Evolutionary conservation across 129 eudicot genomes (phyloP).

Genomic region (Helianthus tuberosus): DNA sequence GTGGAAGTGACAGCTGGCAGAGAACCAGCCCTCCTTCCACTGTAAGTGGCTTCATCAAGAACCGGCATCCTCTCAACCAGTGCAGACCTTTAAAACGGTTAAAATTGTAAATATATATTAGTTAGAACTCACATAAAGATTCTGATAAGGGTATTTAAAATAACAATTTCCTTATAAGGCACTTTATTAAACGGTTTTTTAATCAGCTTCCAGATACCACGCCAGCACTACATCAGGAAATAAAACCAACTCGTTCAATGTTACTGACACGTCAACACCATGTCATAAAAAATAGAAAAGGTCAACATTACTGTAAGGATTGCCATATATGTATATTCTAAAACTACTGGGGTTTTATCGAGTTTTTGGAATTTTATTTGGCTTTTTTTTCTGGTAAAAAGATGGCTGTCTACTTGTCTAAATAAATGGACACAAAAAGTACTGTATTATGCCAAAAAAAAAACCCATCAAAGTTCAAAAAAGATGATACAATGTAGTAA

Average conservation of each 20-base stretch:
- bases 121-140: slow-evolving; percentile 18
- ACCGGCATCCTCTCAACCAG: slow-evolving; percentile 95
- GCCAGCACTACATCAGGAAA: slow-evolving; percentile 12
- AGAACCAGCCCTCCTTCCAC: slow-evolving; percentile 83
- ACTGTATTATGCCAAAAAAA: background rate
- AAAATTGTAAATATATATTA: slow-evolving; percentile 18
- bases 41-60: slow-evolving; percentile 90
- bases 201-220: background rate
- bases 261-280: slow-evolving; percentile 10
- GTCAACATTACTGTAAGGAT: background rate
- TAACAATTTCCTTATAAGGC: background rate
- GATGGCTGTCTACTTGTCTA: background rate
- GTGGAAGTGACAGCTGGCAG: slow-evolving; percentile 65
- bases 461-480: background rate
- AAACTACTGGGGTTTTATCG: background rate
- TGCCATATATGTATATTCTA: background rate
- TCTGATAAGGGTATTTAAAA: background rate
- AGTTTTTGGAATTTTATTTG: background rate
- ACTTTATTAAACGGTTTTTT: background rate
- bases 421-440: background rate
- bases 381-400: background rate
- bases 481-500: background rate
- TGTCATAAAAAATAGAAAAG: background rate
- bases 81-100: slow-evolving; percentile 59
- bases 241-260: background rate